phyloP scores from a whole-genome alignment of 345 rosid species.

The Arabis hirsuta region DNA sequence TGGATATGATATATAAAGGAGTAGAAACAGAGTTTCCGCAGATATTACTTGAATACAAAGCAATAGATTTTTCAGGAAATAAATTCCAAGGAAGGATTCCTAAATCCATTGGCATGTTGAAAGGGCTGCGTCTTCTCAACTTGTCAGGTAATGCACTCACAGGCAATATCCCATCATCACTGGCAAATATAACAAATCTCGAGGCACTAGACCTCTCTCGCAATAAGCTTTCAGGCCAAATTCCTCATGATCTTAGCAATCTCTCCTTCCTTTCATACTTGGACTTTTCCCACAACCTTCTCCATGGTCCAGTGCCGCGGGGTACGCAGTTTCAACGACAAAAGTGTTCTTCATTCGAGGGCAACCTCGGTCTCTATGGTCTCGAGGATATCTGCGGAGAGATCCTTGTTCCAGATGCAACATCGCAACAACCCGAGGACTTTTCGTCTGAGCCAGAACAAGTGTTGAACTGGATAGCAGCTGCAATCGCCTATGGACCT shows the following conservation, averaged over 20 bases:
- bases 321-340: constrained; percentile 1
- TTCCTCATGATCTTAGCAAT: not conserved
- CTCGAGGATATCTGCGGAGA: not conserved
- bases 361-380: not conserved
- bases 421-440: not conserved
- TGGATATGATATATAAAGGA: not conserved
- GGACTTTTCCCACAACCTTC: not conserved
- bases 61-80: not conserved
- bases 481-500: not conserved
- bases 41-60: not conserved
- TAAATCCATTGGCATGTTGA: not conserved
- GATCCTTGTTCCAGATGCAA: not conserved
- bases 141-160: not conserved
- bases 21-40: not conserved
- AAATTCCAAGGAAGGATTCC: not conserved
- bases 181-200: constrained; percentile 3
- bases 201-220: constrained; percentile 3
- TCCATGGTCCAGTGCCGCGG: not conserved
- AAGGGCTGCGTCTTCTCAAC: not conserved
- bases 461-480: constrained; percentile 4
- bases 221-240: not conserved
- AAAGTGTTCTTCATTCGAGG: not conserved
- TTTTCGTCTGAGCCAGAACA: not conserved
- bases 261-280: not conserved
- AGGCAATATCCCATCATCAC: not conserved